Conservation (phyloP, 441 rosid genomes). For the Lepidium campestre region DNA sequence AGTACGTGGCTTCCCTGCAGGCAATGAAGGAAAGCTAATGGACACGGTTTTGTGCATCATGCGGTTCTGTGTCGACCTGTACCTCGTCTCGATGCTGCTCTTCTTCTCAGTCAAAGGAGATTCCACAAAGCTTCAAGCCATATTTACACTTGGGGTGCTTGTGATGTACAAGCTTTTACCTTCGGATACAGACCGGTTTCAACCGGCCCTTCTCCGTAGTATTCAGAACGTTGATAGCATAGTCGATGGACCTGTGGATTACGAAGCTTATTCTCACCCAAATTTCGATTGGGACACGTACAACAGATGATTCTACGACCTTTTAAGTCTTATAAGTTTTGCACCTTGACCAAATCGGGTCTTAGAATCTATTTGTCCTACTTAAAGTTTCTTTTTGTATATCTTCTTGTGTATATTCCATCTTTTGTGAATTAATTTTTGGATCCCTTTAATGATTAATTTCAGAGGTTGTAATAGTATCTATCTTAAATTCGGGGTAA, state of each 20-base stretch:
- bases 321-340: neutral
- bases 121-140: slow-evolving; percentile 91
- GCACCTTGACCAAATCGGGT: slow-evolving; percentile 5
- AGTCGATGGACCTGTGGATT: slow-evolving; percentile 78
- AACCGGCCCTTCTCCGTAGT: slow-evolving; percentile 61
- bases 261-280: slow-evolving; percentile 84
- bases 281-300: slow-evolving; percentile 91
- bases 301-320: slow-evolving; percentile 13
- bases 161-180: slow-evolving; percentile 85
- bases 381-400: slow-evolving; percentile 5
- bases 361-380: neutral
- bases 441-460: neutral
- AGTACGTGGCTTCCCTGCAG: slow-evolving; percentile 91
- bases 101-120: slow-evolving; percentile 92
- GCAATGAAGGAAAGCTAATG: slow-evolving; percentile 95
- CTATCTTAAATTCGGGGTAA: neutral
- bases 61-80: slow-evolving; percentile 83
- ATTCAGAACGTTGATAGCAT: slow-evolving; percentile 69
- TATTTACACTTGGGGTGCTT: slow-evolving; percentile 78
- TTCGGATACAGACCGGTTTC: slow-evolving; percentile 56
- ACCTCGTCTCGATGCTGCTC: slow-evolving; percentile 74
- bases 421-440: neutral
- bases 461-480: neutral
- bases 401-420: slow-evolving; percentile 12
- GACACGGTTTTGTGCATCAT: slow-evolving; percentile 76